Base-by-base conservation (phyloP, 1,284 basidiomycete genomes). In the Hemileia vastatrix region DNA sequence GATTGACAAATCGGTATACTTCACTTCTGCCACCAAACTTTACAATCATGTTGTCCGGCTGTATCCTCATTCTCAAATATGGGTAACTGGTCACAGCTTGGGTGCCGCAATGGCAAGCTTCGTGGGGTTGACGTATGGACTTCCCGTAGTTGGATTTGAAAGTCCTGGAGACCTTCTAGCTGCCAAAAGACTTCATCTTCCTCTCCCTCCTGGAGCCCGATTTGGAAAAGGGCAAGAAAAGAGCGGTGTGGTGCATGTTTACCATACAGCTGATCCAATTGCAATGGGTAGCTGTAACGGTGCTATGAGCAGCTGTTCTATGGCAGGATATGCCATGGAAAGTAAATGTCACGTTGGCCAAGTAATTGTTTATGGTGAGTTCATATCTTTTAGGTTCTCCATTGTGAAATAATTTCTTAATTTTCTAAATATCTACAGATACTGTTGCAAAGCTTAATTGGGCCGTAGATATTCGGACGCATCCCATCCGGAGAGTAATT, bases 21-120 rank as follows among this genome's bases (percentile, higher is more conserved):
- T 92, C 77, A 84, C 87, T 21, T 81, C 87, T 58, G 79, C 78
- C 9, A 77, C 76, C 0, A 88, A 92, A 77, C 77, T 96, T 56
- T 96, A 92, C 79, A 88, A 93, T 80, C 91, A 97, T 79, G 70
- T 98, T 56, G 87, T 91, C 4, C 88, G 88, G 75, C 84, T 94
- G 81, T 99, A 95, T 76, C 95, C 94, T 6, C 78, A 88, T 66
- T 83, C 92, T 58, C 87, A 88, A 67, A 88, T 98, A 65, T 98
- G 94, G 95, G 78, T 97, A 45, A 84, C 83, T 15, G 94, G 94
- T 0, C 91, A 95, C 76, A 93, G 88, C 15, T 78, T 98, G 5
- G 91, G 93, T 49, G 93, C 92, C 11, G 83, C 88, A 0, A 78
- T 97, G 4, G 86, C 90, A 0, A 83, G 87, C n/a, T 81, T 96